Evolutionary conservation across 371 early-diverging fungal species (phyloP), one percentile per base, ranked within the genome.

Genomic region (Sporodiniella umbellata): DNA sequence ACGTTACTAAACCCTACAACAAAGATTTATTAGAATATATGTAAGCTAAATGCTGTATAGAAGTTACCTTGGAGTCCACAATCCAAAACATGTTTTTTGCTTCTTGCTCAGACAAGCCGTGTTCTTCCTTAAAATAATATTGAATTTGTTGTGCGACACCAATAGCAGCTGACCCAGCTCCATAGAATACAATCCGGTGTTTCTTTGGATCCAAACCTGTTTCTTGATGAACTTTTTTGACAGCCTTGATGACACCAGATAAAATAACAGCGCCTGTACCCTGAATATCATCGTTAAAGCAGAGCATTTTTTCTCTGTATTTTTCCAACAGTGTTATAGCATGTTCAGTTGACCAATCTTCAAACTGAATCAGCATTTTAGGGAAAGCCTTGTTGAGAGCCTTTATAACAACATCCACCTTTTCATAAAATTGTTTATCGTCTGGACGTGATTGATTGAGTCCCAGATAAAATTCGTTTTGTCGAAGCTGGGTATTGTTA

Each of bases 201-300:
- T 89, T 72, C 17, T 62, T 49, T 28, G 90, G 81, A 4, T 67
- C 63, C 25, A 86, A 66, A 15, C 80, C 79, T 0, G 85, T 72
- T 47, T 73, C 70, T 3, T 51, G 42, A 26, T 70, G 51, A 12
- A 79, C 83, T 14, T 79, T 67, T 25, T 78, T 61, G 37, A 95
- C 81, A 2, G 96, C 96, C 54, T 92, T 92, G 62, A 94, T 93
- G 54, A 94, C 85, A 8, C 95, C 96, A 25, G 90, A 82, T 17
- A 94, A 75, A 54, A 94, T 89, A 21, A 95, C 95, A 39, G 93
- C 94, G 43, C 68, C 96, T 8, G 96, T 95, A 31, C 95, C 95
- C 59, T 75, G 72, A 38, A 71, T 74, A 53, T 72, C 72, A 35
- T 72, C 93, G 54, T 93, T 93, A 68, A 93, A 93, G 64, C 82